Percentiles rank a stretch among this genome's conserved stretches.
These are phyloP conservation scores for Malassezia restricta DNA, from an alignment of 1,284 basidiomycete genomes.

Conservation along the genomic window DNA sequence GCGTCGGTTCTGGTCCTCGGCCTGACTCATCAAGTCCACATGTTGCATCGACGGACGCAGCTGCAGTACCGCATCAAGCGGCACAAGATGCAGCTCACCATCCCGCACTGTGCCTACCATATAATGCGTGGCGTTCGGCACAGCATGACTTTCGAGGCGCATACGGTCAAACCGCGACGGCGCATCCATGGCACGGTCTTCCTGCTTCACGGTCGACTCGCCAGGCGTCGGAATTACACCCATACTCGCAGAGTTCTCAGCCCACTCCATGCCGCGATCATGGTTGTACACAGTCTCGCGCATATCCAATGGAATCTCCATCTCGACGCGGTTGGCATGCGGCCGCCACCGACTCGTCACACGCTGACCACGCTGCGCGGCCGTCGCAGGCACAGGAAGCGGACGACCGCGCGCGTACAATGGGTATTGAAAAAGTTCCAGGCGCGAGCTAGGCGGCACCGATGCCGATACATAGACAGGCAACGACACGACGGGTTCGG, in stretches of 20 bases:
- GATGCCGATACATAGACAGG: conserved; percentile 40
- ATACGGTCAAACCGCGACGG: conserved; percentile 27
- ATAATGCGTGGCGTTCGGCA: conserved; percentile 40
- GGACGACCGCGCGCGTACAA: conserved; percentile 33
- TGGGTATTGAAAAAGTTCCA: conserved; percentile 42
- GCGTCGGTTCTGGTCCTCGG: conserved; percentile 26
- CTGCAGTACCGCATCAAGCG: conserved; percentile 32
- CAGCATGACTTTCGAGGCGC: conserved; percentile 30
- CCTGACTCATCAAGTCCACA: conserved; percentile 35
- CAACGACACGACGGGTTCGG: conserved; percentile 30
- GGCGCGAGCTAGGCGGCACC: conserved; percentile 21
- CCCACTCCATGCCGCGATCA: conserved; percentile 32
- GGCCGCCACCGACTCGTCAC: conserved; percentile 37
- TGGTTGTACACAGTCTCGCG: conserved; percentile 36
- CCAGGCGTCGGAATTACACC: conserved; percentile 16
- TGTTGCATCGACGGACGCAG: conserved; percentile 44
- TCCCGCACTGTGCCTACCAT: conserved; percentile 39
- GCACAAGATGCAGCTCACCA: conserved; percentile 37
- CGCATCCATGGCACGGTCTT: conserved; percentile 4
- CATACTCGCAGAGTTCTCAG: conserved; percentile 13
- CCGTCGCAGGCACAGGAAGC: conserved; percentile 34
- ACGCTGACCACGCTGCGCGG: conserved; percentile 29
- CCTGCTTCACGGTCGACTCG: conserved; percentile 23
- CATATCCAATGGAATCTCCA: conserved; percentile 40
- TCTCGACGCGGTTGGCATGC: conserved; percentile 34